These are phyloP conservation scores for Calonectria henricotiae DNA, from an alignment of 2,329 filamentous ascomycete genomes.

Conservation along the genomic window DNA sequence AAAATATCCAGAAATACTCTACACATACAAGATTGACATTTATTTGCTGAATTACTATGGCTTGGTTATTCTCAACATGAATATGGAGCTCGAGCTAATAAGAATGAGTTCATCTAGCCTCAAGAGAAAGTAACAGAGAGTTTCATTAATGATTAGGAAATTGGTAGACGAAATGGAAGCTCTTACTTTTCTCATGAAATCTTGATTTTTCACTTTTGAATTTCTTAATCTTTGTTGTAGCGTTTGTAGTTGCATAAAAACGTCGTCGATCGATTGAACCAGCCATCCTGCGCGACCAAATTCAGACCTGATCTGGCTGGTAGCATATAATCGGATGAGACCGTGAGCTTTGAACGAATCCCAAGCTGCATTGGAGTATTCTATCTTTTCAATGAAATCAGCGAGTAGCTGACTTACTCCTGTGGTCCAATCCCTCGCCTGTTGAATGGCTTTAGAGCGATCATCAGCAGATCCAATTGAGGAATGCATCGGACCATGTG, in stretches of 20 bases:
- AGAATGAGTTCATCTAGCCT: too few species aligned
- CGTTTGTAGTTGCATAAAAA: not conserved
- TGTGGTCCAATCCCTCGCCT: not conserved
- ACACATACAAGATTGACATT: slow-evolving; percentile 13
- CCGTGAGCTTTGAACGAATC: not conserved
- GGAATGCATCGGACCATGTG: not conserved
- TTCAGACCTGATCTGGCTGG: not conserved
- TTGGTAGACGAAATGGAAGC: not conserved
- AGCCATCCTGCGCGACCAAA: not conserved
- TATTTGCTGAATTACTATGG: not conserved
- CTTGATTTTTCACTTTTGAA: not conserved
- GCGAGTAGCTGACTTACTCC: not conserved
- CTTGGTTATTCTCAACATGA: slow-evolving; percentile 10
- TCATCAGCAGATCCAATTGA: not conserved
- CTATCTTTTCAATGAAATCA: not conserved
- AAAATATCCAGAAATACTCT: not conserved
- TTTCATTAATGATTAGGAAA: not conserved
- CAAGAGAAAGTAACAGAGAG: not conserved
- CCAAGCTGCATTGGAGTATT: not conserved
- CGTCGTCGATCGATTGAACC: not conserved
- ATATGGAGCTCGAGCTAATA: slow-evolving; percentile 13
- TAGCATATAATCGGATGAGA: not conserved
- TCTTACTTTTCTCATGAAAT: not conserved
- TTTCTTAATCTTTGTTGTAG: not conserved
- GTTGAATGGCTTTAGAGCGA: not conserved